These are phyloP conservation scores for Ceraceosorus bombacis DNA, from an alignment of 1,284 basidiomycete species.

Conservation along the genomic window DNA sequence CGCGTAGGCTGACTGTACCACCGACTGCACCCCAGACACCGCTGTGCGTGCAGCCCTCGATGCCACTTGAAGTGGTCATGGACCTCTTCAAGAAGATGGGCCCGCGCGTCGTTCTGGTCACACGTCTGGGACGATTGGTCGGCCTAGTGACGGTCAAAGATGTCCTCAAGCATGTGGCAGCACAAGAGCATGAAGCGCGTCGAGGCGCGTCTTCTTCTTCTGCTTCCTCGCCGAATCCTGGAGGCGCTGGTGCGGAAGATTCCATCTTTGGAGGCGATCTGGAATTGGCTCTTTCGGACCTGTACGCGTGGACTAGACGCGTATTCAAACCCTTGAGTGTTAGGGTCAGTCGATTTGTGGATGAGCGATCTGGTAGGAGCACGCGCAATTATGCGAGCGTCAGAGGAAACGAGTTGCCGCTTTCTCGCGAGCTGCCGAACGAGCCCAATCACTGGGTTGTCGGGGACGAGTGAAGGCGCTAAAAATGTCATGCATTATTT, in stretches of 20 bases:
- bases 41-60: slow-evolving; percentile 80
- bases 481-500: no score
- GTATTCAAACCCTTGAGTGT: no score
- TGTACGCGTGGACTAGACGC: not conserved
- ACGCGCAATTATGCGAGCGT: no score
- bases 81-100: slow-evolving; percentile 56
- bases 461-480: no score
- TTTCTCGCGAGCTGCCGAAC: no score
- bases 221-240: not conserved
- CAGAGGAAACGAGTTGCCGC: no score
- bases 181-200: slow-evolving; percentile 32
- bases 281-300: not conserved
- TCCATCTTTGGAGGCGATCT: not conserved
- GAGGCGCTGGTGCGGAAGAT: not conserved
- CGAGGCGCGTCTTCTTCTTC: not conserved
- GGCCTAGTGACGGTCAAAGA: slow-evolving; percentile 95
- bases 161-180: slow-evolving; percentile 56
- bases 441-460: no score
- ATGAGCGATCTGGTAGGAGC: no score
- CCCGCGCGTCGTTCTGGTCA: slow-evolving; percentile 86
- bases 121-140: slow-evolving; percentile 65
- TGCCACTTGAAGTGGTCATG: slow-evolving; percentile 92
- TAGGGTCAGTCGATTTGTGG: no score
- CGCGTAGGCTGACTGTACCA: not conserved
- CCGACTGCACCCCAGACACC: slow-evolving; percentile 60